Percentiles rank a stretch among this genome's conserved stretches.
These are phyloP conservation scores for Aschersonia sp. DNA, from an alignment of 2,329 filamentous ascomycete species.

Conservation along the genomic window DNA sequence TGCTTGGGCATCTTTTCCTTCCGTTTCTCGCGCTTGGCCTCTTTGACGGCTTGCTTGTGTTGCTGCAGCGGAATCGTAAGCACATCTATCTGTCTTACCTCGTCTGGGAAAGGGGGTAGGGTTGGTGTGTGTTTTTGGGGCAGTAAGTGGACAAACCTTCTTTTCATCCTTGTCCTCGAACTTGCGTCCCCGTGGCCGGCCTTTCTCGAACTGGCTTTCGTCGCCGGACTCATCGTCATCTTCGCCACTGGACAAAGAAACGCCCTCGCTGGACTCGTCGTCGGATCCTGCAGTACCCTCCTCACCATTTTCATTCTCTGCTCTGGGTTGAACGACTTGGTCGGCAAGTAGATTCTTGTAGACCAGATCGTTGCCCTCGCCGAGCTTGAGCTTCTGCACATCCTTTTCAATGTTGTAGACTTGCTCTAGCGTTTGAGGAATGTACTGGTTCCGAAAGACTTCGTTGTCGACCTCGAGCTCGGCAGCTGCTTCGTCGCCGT, in stretches of 20 bases:
- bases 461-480: conserved; percentile 69
- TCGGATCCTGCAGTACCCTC: conserved; percentile 20
- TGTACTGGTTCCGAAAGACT: conserved; percentile 92
- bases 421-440: conserved; percentile 87
- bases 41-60: conserved; percentile 85
- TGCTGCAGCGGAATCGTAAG: conserved; percentile 14
- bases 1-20: conserved; percentile 95
- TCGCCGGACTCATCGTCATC: conserved; percentile 28
- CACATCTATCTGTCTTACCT: neutral
- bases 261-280: conserved; percentile 33
- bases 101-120: no score
- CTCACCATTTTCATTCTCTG: conserved; percentile 23
- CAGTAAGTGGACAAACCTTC: conserved; percentile 27
- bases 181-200: conserved; percentile 61
- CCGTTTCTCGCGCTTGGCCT: conserved; percentile 85
- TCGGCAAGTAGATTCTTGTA: conserved; percentile 76
- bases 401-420: conserved; percentile 95
- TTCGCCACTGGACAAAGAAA: conserved; percentile 25
- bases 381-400: conserved; percentile 58
- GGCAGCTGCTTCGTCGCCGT: conserved; percentile 33
- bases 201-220: conserved; percentile 47
- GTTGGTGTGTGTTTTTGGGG: no score
- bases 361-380: conserved; percentile 61
- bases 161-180: conserved; percentile 90
- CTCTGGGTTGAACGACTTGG: conserved; percentile 32